Conservation (phyloP, 164 flowering plant genomes). For the Nymphaea colorata region DNA sequence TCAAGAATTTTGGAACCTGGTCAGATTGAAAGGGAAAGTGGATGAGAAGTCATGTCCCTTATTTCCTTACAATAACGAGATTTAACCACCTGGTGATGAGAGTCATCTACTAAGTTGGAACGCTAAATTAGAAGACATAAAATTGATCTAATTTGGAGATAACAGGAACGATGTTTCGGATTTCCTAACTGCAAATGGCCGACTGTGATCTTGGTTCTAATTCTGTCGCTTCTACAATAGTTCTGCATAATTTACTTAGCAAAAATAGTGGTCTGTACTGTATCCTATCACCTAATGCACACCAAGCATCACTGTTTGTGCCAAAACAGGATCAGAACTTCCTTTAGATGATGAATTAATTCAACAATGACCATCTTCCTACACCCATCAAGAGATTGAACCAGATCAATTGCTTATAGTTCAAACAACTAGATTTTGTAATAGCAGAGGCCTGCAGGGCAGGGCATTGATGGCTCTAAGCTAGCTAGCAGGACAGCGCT, state of each 20-base stretch:
- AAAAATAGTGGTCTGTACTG: slow-evolving; percentile 86
- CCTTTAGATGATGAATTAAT: no score
- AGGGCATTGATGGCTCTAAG: no score
- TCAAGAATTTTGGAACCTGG: slow-evolving; percentile 43
- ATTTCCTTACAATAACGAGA: slow-evolving; percentile 82
- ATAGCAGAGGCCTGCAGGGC: no score
- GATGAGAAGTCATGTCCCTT: slow-evolving; percentile 57
- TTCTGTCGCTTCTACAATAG: slow-evolving; percentile 50
- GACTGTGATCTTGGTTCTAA: slow-evolving; percentile 79
- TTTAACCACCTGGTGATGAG: slow-evolving; percentile 76
- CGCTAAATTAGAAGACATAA: slow-evolving; percentile 75
- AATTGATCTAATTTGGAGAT: slow-evolving; percentile 70
- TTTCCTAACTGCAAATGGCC: slow-evolving; percentile 75
- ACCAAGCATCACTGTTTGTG: slow-evolving; percentile 30
- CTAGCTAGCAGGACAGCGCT: no score
- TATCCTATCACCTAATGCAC: slow-evolving; percentile 86
- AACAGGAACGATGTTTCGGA: slow-evolving; percentile 73
- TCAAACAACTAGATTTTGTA: no score
- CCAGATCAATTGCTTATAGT: no score
- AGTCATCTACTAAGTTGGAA: slow-evolving; percentile 76
- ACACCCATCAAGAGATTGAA: no score
- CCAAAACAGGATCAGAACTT: no score
- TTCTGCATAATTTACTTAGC: slow-evolving; percentile 63
- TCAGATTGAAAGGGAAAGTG: slow-evolving; percentile 28
- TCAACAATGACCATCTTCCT: no score